Base-by-base conservation (phyloP, 108 stramenopile genomes). In the Cyclotella sp. region DNA sequence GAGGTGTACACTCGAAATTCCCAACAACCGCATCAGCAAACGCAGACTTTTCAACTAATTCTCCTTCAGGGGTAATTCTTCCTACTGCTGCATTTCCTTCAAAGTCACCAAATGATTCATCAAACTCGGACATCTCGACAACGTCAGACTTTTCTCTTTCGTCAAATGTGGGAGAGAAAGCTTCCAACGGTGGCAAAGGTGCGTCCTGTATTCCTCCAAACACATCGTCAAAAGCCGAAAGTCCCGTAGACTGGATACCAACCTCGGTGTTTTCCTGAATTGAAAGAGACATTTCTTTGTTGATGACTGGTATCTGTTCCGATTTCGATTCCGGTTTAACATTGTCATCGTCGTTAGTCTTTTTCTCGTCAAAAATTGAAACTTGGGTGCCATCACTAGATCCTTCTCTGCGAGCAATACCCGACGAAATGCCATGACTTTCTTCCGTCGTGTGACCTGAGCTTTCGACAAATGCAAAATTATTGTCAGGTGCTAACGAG, bases 181-280 rank as follows among this genome's bases (percentile, higher is more conserved):
- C 13, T 19, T 68, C 55, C 14, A 78, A 55, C 11, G 68, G 41
- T 19, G 83, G 78, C 61, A 79, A 42, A 26, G 83, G 83, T n/a
- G 63, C 55, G 59, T 84, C 62, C 40, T 79, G 62, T 15, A 73
- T 30, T 51, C 42, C 75, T 46, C 78, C 82, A 60, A 84, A 81
- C 49, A 74, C 70, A 77, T 78, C 85, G 51, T 75, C 73, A 60
- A 51, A 70, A 15, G 72, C 68, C 34, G 69, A 52, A 0, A 54
- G 54, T 16, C 54, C 52, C 0, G 8, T 15, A 71, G 12, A 19
- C 19, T 45, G 44, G 27, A 46, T 41, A 54, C 16, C 40, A 26
- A 16, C 69, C n/a, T 47, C 63, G 68, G 58, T 57, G 72, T 58
- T 73, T 51, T 79, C 79, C 63, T 76, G 74, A 57, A 22, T 54